Evolutionary conservation across 2,329 filamentous ascomycete species (phyloP).

Genomic region (Cytospora leucostoma): DNA sequence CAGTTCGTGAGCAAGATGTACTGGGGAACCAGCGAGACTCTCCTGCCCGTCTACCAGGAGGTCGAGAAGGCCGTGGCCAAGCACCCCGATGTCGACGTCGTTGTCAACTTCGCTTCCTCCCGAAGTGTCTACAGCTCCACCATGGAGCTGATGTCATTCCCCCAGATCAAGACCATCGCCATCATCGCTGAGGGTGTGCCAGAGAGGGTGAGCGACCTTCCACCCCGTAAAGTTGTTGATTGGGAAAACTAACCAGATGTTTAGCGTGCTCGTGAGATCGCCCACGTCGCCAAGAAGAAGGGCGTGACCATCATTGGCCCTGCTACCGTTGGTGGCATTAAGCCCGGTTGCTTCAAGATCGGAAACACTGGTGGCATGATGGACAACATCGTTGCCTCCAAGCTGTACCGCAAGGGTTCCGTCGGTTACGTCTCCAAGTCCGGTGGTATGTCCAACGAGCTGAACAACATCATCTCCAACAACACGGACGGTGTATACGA

Average conservation of each 20-base stretch:
- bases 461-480: slow-evolving; percentile 99
- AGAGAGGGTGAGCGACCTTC: slow-evolving; percentile 72
- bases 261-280: slow-evolving; percentile 94
- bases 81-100: slow-evolving; percentile 94
- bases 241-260: slow-evolving; percentile 33
- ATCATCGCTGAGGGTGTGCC: slow-evolving; percentile 99
- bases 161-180: slow-evolving; percentile 97
- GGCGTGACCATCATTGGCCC: slow-evolving; percentile 98
- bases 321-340: slow-evolving; percentile 98
- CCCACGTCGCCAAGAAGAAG: slow-evolving; percentile 96
- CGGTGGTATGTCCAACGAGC: slow-evolving; percentile 99
- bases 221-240: background rate
- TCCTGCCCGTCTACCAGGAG: slow-evolving; percentile 96
- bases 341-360: slow-evolving; percentile 99
- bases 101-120: slow-evolving; percentile 99
- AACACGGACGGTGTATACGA: slow-evolving; percentile 98
- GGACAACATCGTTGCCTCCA: slow-evolving; percentile 99
- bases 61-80: slow-evolving; percentile 91
- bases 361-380: slow-evolving; percentile 99
- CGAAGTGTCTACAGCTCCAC: slow-evolving; percentile 98
- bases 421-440: slow-evolving; percentile 99
- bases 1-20: slow-evolving; percentile 99
- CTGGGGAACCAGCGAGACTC: slow-evolving; percentile 99
- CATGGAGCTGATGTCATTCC: slow-evolving; percentile 96
- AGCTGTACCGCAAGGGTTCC: slow-evolving; percentile 98